phyloP scores from a whole-genome alignment of 495 filamentous ascomycete species.

The Penicillium soppii region DNA sequence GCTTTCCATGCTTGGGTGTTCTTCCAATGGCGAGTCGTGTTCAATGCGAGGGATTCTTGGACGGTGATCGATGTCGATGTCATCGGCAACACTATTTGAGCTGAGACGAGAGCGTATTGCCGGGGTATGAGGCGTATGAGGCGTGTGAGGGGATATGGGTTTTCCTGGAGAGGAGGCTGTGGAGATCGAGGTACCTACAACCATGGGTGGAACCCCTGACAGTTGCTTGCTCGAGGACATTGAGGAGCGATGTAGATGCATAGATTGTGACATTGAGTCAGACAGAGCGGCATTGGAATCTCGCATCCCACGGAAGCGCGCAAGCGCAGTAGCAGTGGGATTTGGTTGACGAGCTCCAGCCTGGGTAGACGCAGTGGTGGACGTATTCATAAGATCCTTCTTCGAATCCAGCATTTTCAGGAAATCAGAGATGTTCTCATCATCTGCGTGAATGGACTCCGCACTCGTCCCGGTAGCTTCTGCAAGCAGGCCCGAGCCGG shows the following conservation, averaged over 20 bases:
- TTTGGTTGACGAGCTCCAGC: conserved; percentile 60
- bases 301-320: conserved; percentile 77
- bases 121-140: conserved; percentile 91
- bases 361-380: conserved; percentile 53
- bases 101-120: conserved; percentile 90
- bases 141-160: conserved; percentile 88
- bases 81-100: conserved; percentile 81
- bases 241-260: conserved; percentile 78
- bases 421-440: conserved; percentile 91
- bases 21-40: conserved; percentile 37
- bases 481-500: conserved; percentile 77
- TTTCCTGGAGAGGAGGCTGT: conserved; percentile 88
- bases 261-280: conserved; percentile 83
- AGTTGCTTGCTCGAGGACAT: conserved; percentile 82
- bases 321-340: conserved; percentile 59
- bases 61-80: conserved; percentile 41
- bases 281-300: conserved; percentile 83
- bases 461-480: conserved; percentile 74
- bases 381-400: conserved; percentile 74
- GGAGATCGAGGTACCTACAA: conserved; percentile 77
- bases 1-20: conserved; percentile 34
- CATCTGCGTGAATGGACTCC: conserved; percentile 78
- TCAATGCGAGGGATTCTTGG: conserved; percentile 28
- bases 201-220: conserved; percentile 79
- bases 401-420: conserved; percentile 79